A percentile compares a stretch with the other conserved stretches of the same genome.
phyloP scores from a whole-genome alignment of 495 filamentous ascomycete genomes.

The Xylaria nigripes region DNA sequence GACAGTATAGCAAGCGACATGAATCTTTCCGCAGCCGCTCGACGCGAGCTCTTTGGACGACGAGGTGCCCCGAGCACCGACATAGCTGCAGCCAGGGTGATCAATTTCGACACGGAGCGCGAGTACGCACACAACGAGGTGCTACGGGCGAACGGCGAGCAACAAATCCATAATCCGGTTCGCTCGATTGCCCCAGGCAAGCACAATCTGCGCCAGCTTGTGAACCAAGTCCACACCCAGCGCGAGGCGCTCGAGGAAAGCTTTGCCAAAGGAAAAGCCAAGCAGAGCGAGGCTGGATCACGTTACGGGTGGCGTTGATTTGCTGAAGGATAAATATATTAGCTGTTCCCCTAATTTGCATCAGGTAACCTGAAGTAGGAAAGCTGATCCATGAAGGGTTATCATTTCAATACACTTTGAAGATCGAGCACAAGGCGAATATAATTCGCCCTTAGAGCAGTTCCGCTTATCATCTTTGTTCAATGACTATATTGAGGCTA shows the following conservation, averaged over 20 bases:
- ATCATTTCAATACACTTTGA: background rate
- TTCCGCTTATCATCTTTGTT: background rate
- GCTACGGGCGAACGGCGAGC: constrained; percentile 58
- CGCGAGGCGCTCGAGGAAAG: constrained; percentile 80
- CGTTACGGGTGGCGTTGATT: constrained; percentile 71
- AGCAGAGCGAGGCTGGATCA: constrained; percentile 67
- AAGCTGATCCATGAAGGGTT: background rate
- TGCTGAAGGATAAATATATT: background rate
- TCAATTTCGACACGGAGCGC: constrained; percentile 75
- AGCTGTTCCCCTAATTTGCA: background rate
- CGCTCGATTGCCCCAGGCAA: constrained; percentile 76
- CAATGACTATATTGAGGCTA: constrained; percentile 3
- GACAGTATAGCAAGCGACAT: constrained; percentile 61
- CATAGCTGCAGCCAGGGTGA: constrained; percentile 39
- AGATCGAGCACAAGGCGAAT: background rate
- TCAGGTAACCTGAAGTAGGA: background rate
- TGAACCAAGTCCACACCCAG: constrained; percentile 70
- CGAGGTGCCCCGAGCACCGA: constrained; percentile 24
- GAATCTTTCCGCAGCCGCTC: constrained; percentile 62
- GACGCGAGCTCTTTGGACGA: constrained; percentile 78
- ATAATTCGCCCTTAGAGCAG: background rate
- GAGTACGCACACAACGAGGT: constrained; percentile 80
- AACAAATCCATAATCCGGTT: constrained; percentile 69
- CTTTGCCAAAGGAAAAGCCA: constrained; percentile 66
- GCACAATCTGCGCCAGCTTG: constrained; percentile 77